phyloP scores from a whole-genome alignment of 116 monocot species.

The Papilionanthe hybrid region DNA sequence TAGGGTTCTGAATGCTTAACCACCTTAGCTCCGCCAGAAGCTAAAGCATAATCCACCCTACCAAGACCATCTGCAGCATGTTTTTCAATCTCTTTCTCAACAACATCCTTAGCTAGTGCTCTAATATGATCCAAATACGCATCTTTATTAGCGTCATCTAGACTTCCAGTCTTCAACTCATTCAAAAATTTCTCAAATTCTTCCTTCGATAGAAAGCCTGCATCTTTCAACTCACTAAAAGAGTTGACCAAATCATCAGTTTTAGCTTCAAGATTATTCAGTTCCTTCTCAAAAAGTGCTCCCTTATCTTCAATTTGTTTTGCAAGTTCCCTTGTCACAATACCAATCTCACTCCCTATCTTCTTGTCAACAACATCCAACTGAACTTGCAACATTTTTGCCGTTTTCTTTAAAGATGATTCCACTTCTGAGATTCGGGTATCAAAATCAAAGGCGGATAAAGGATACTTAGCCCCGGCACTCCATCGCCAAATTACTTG shows the following conservation, averaged over 20 bases:
- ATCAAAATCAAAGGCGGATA: slow-evolving; percentile 47
- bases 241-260: slow-evolving; percentile 45
- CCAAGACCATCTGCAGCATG: slow-evolving; percentile 96
- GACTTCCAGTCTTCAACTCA: slow-evolving; percentile 31
- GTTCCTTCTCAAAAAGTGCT: slow-evolving; percentile 32
- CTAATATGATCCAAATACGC: slow-evolving; percentile 58
- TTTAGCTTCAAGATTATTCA: slow-evolving; percentile 42
- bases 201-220: slow-evolving; percentile 43
- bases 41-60: slow-evolving; percentile 85
- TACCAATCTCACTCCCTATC: slow-evolving; percentile 40
- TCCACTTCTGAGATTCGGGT: slow-evolving; percentile 61
- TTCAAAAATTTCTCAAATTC: slow-evolving; percentile 51
- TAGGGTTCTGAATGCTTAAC: slow-evolving; percentile 75
- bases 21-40: slow-evolving; percentile 75
- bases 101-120: slow-evolving; percentile 47
- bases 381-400: slow-evolving; percentile 68
- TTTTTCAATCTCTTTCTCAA: slow-evolving; percentile 81
- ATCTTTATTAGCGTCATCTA: slow-evolving; percentile 20
- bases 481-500: slow-evolving; percentile 49
- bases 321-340: slow-evolving; percentile 22
- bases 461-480: slow-evolving; percentile 17
- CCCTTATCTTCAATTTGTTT: slow-evolving; percentile 48
- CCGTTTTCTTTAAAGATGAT: slow-evolving; percentile 41
- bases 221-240: slow-evolving; percentile 35
- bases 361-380: slow-evolving; percentile 62